A percentile compares a stretch with the other conserved stretches of the same genome.
phyloP scores from a whole-genome alignment of 208 protist genomes.

The Trypanosoma boissoni region DNA sequence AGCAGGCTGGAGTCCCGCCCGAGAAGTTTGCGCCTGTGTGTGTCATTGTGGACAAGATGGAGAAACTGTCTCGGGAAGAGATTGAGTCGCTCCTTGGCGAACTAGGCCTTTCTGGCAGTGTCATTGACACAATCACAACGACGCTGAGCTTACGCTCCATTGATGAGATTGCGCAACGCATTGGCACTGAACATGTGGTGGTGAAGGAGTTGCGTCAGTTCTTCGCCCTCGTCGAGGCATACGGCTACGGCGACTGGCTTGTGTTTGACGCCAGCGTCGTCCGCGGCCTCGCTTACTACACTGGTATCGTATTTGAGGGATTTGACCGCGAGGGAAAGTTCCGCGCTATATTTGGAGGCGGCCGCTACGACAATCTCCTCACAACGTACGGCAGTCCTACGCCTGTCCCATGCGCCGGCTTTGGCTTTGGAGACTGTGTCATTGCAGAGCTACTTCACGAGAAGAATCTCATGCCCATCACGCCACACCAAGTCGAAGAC shows the following conservation, averaged over 20 bases:
- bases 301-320: slow-evolving; percentile 95
- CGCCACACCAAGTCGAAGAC: slow-evolving; percentile 71
- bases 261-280: slow-evolving; percentile 94
- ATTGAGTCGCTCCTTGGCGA: slow-evolving; percentile 65
- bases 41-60: slow-evolving; percentile 95
- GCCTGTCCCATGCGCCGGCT: slow-evolving; percentile 91
- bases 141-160: slow-evolving; percentile 82
- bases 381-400: slow-evolving; percentile 91
- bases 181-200: slow-evolving; percentile 72
- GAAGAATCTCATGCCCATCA: slow-evolving; percentile 76
- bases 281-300: slow-evolving; percentile 95
- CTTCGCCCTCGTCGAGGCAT: slow-evolving; percentile 84
- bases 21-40: slow-evolving; percentile 91
- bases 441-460: slow-evolving; percentile 93
- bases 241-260: slow-evolving; percentile 94
- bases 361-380: slow-evolving; percentile 94
- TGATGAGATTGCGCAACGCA: slow-evolving; percentile 67
- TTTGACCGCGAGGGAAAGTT: slow-evolving; percentile 92
- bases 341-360: slow-evolving; percentile 94
- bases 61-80: slow-evolving; percentile 90
- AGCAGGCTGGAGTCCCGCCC: slow-evolving; percentile 60
- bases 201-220: slow-evolving; percentile 84
- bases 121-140: slow-evolving; percentile 73
- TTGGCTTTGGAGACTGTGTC: slow-evolving; percentile 96
- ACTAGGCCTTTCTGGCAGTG: slow-evolving; percentile 49